A percentile compares a stretch with the other conserved stretches of the same genome.
These are phyloP conservation scores for Gossypium arboreum DNA, from an alignment of 345 rosid genomes.

Conservation along the genomic window DNA sequence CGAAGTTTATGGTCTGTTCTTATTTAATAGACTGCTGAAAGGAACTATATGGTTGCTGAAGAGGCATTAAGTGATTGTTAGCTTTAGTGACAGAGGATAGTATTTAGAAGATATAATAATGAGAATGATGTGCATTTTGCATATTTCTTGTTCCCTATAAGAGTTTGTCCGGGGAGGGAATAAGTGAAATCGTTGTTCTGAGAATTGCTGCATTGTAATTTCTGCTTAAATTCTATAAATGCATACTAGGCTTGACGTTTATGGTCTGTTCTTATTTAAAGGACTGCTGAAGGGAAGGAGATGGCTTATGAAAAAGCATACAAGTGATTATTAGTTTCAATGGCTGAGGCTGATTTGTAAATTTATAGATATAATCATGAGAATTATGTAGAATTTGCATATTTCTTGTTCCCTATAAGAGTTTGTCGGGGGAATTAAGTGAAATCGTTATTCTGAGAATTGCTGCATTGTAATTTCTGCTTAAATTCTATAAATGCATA, in stretches of 20 bases:
- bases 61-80: background rate
- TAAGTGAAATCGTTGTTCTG: background rate
- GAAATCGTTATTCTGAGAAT: background rate
- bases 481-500: background rate
- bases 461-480: background rate
- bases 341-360: background rate
- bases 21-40: background rate
- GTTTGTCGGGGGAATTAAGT: background rate
- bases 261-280: background rate
- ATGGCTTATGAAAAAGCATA: background rate
- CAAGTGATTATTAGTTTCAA: background rate
- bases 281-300: background rate
- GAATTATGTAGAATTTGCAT: background rate
- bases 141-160: background rate
- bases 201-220: background rate
- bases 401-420: background rate
- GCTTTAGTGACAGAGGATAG: background rate
- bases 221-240: background rate
- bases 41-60: conserved; percentile 5
- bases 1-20: background rate
- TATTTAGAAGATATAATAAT: background rate
- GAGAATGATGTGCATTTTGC: background rate
- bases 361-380: background rate
- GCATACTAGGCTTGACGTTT: background rate
- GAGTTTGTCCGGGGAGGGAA: background rate